These are phyloP conservation scores for Leccinum disarticulatum DNA, from an alignment of 768 basidiomycete genomes.

Conservation along the genomic window DNA sequence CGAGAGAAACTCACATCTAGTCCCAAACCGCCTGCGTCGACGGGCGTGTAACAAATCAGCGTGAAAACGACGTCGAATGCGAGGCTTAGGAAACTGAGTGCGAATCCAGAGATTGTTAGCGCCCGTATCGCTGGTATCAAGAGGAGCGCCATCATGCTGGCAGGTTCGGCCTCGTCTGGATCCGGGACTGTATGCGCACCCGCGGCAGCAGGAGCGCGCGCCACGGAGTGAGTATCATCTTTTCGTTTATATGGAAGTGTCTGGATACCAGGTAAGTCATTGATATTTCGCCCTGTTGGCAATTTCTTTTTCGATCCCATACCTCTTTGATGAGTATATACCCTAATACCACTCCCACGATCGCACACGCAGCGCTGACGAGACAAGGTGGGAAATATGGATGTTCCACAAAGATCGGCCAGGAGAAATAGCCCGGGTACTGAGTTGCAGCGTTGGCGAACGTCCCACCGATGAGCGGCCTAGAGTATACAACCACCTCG, in stretches of 20 bases:
- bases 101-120: conserved; percentile 50
- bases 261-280: conserved; percentile 1
- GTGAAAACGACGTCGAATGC: conserved; percentile 63
- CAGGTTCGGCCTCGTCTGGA: conserved; percentile 10
- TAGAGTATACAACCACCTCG: background rate
- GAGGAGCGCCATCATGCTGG: conserved; percentile 38
- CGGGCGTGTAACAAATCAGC: conserved; percentile 62
- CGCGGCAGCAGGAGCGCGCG: background rate
- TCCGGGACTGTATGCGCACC: background rate
- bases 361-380: conserved; percentile 8
- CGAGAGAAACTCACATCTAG: conserved; percentile 42
- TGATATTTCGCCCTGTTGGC: too few relatives aligned
- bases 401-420: conserved; percentile 11
- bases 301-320: background rate
- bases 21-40: conserved; percentile 53
- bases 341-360: conserved; percentile 12
- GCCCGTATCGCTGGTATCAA: conserved; percentile 52
- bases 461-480: conserved; percentile 25
- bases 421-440: conserved; percentile 7
- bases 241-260: conserved; percentile 20
- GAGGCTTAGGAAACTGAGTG: conserved; percentile 50
- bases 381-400: conserved; percentile 21
- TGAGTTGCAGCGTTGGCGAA: conserved; percentile 17
- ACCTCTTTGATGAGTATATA: conserved; percentile 25
- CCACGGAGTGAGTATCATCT: too few relatives aligned